phyloP scores from a whole-genome alignment of 1,284 basidiomycete species.

The Spongiforma sp. region DNA sequence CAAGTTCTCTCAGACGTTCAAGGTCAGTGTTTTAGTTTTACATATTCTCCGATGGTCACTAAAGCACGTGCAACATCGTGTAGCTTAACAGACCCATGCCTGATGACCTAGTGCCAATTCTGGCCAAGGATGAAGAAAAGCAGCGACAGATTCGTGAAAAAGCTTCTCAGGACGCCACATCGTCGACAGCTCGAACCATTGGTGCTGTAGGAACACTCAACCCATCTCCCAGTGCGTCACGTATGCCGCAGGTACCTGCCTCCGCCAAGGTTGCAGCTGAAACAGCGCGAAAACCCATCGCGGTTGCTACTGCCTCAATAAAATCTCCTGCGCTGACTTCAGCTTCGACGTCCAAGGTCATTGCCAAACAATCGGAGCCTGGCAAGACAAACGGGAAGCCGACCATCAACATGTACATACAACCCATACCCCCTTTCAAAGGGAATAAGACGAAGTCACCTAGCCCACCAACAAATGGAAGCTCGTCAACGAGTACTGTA shows the following conservation, averaged over 20 bases:
- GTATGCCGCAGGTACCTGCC: constrained; percentile 33
- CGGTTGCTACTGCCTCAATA: constrained; percentile 35
- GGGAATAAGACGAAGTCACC: constrained; percentile 53
- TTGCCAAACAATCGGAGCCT: constrained; percentile 35
- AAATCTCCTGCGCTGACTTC: constrained; percentile 41
- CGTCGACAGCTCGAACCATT: constrained; percentile 67
- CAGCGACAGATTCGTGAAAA: constrained; percentile 85
- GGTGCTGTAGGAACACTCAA: constrained; percentile 48
- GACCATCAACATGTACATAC: constrained; percentile 72
- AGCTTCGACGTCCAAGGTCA: constrained; percentile 37
- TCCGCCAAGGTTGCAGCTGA: constrained; percentile 34
- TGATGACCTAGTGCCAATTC: constrained; percentile 90
- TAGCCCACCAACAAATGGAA: constrained; percentile 37
- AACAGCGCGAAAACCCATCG: constrained; percentile 36
- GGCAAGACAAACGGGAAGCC: constrained; percentile 41
- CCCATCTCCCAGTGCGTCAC: constrained; percentile 42
- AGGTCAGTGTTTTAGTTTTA: constrained; percentile 54
- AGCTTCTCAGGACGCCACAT: constrained; percentile 69
- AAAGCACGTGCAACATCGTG: constrained; percentile 2
- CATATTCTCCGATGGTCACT: neutral
- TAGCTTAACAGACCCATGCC: constrained; percentile 94
- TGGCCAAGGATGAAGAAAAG: constrained; percentile 90
- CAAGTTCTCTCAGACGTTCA: constrained; percentile 93
- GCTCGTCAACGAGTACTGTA: constrained; percentile 37
- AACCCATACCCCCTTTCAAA: constrained; percentile 92